Base-by-base conservation (phyloP, 352 stramenopile species). In the Phytopythium vexans region DNA sequence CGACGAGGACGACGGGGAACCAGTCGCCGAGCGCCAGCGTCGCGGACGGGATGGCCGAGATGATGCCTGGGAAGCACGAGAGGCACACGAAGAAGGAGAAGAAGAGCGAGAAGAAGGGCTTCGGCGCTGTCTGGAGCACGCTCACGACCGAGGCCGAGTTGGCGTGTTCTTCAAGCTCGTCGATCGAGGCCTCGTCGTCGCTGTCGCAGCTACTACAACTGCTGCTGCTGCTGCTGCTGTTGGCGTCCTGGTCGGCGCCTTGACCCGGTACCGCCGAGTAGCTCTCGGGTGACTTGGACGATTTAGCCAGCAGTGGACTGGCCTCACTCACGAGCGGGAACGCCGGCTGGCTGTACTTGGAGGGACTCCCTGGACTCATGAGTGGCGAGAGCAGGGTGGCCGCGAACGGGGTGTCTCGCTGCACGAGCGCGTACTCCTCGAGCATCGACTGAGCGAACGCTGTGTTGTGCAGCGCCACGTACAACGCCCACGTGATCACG, bases 41-140 rank as follows among this genome's bases (percentile, higher is more conserved):
- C 45, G 74, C 80, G 9, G 80, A 91, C 16, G 68, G 74, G 38
- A 91, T 78, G 48, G 68, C 75, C 46, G 76, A 85, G 37, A 86
- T 91, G 59, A 93, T 75, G 44, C 82, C 82, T 3, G 82, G 82
- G 54, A 90, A 93, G 60, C 80, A 89, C 31, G 82, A 87, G 5
- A 93, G 56, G 41, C 81, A 91, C 11, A 91, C 68, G 54, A 89
- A 89, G 56, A 72, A 91, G 34, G 77, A 87, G 10, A 89, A 60
- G 54, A 91, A 88, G 8, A 88, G 70, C 58, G 78, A 89, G 64
- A 88, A 83, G 53, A 90, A 86, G 11, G 83, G 81, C 42, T 90
- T 91, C 41, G 78, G 74, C 6, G 82, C 75, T 0, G 65, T 73
- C 39, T 72, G 78, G 3, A 87, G 61, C 41, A 92, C 82, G 39